Evolutionary conservation across 2,329 filamentous ascomycete genomes (phyloP), one percentile per base, ranked within the genome.

Genomic region (Penicillium italicum): DNA sequence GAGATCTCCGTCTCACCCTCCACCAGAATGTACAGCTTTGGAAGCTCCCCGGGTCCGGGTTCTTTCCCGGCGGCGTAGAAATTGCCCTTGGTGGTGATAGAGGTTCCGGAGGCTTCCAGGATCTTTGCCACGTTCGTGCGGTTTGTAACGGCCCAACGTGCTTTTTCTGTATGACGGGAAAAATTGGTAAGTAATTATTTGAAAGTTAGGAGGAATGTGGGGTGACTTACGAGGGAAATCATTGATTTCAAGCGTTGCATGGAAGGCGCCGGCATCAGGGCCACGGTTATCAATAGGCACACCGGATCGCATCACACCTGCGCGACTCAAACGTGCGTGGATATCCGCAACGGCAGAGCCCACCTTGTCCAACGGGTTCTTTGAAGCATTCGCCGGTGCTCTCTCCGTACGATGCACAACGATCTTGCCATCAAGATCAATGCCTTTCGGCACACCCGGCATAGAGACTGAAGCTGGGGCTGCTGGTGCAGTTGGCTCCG

Each of bases 231-330:
- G 94, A 33, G 94, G 94, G 75, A 97, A 97, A 76, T 99, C 94
- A 75, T 99, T 99, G 83, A 99, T 99, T 75, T 97, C 94, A 59
- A 99, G 81, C 4, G 93, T 97, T 16, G 94, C 92, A 73, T 99
- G 94, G 82, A 91, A 99, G 0, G 92, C 91, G 49, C 94, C 94
- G 3, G 94, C 94, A 73, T 99, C 94, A 0, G 94, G 94, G 1
- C 94, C 94, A 75, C 97, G 97, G 78, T 99, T 99, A 78, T 99
- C 94, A 70, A 97, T 95, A 8, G 94, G 91, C 59, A 96, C 92
- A 14, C 94, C 94, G 4, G 90, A 88, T 57, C 94, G 88, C 66
- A 97, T 87, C 71, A 94, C 89, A 34, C 92, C 92, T 33, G 91
- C 90, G 65, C 91, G 90, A 68, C 90, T 93, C 37, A 99, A 82